Conservation (phyloP, 2,329 filamentous ascomycete genomes). For the Apiospora malaysiana region DNA sequence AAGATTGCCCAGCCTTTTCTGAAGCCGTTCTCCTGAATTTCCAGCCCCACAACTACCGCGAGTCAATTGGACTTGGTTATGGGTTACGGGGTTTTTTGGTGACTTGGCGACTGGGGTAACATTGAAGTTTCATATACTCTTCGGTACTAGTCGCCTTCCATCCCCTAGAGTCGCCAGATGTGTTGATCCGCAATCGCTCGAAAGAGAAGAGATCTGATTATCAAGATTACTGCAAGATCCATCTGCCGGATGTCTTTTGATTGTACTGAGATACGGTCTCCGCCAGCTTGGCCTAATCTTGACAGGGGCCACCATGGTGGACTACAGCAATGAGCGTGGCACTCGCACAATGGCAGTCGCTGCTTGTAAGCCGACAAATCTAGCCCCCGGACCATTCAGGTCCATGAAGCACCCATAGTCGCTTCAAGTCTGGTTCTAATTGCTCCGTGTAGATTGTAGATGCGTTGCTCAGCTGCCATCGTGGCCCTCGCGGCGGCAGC, state of each 20-base stretch:
- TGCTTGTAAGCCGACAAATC: background rate
- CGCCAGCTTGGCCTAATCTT: background rate
- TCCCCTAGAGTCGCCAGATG: background rate
- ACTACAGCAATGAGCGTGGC: background rate
- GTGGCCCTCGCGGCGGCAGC: background rate
- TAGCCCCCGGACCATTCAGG: background rate
- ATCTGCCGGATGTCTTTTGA: background rate
- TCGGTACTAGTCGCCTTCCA: background rate
- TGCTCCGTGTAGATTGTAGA: background rate
- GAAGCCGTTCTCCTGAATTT: background rate
- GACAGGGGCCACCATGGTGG: background rate
- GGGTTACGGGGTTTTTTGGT: background rate
- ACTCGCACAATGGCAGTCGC: background rate
- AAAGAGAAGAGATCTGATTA: background rate
- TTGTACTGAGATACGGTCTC: background rate
- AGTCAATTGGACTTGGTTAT: background rate
- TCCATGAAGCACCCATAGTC: background rate
- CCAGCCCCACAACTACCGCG: background rate
- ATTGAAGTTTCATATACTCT: background rate
- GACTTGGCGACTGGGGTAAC: background rate
- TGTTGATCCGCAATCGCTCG: background rate
- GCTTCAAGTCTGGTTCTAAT: background rate
- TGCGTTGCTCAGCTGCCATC: background rate
- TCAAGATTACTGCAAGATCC: conserved; percentile 2
- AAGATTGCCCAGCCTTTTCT: background rate